These are phyloP conservation scores for Thalassia testudinum DNA, from an alignment of 116 monocot genomes.

Conservation along the genomic window DNA sequence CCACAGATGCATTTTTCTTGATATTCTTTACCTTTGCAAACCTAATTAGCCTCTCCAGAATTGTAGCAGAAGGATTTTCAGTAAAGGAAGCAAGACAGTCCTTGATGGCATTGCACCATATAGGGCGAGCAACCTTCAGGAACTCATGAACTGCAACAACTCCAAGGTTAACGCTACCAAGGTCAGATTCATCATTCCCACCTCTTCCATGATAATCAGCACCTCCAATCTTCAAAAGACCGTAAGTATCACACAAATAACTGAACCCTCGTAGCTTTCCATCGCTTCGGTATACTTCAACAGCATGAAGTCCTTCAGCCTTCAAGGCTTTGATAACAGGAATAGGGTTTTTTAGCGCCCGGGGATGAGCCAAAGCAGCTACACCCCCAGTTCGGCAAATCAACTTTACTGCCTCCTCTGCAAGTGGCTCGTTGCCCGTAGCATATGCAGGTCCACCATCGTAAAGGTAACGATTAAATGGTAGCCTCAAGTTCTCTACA, in stretches of 20 bases:
- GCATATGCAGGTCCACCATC: conserved; percentile 94
- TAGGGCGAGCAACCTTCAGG: conserved; percentile 48
- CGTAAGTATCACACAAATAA: conserved; percentile 27
- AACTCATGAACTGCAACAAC: conserved; percentile 31
- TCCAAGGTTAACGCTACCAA: conserved; percentile 59
- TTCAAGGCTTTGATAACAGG: conserved; percentile 48
- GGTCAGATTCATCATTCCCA: conserved; percentile 61
- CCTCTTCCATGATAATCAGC: conserved; percentile 90
- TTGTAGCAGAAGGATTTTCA: conserved; percentile 32
- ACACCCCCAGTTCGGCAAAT: conserved; percentile 65
- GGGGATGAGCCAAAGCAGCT: conserved; percentile 78
- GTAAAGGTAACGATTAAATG: conserved; percentile 67
- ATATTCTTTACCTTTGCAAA: conserved; percentile 28
- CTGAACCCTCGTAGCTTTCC: conserved; percentile 43
- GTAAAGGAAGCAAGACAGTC: conserved; percentile 33
- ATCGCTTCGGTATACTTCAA: conserved; percentile 81
- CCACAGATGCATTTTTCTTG: neutral
- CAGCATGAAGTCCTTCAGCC: conserved; percentile 64
- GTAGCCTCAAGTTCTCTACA: conserved; percentile 62
- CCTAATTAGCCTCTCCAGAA: conserved; percentile 35
- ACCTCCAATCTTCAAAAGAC: conserved; percentile 73
- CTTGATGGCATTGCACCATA: conserved; percentile 60
- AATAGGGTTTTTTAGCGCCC: conserved; percentile 69
- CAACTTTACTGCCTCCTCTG: conserved; percentile 59
- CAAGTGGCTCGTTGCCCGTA: conserved; percentile 69